Evolutionary conservation across 495 filamentous ascomycete genomes (phyloP).

Genomic region (Chaetomidium leptoderma): DNA sequence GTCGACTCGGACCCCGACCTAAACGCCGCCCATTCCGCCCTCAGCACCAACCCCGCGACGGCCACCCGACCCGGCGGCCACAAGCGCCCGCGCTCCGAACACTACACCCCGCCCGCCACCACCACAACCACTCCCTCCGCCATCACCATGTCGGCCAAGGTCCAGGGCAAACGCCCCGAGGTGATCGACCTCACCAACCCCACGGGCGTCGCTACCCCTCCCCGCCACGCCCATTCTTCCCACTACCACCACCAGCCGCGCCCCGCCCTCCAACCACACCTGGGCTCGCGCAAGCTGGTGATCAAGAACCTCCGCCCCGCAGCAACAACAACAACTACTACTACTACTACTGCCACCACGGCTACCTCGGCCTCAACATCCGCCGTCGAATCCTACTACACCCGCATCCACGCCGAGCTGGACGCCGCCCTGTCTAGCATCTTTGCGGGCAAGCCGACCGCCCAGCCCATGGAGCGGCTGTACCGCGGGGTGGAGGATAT

Average conservation of each 20-base stretch:
- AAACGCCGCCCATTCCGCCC: not conserved
- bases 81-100: constrained; percentile 33
- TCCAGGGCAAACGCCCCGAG: constrained; percentile 40
- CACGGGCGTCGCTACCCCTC: not conserved
- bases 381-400: constrained; percentile 58
- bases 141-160: constrained; percentile 33
- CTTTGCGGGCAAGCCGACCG: constrained; percentile 58
- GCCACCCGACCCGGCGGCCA: constrained; percentile 14
- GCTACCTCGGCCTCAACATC: not conserved
- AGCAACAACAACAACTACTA: not conserved
- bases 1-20: constrained; percentile 15
- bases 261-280: constrained; percentile 49
- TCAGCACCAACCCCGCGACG: not conserved
- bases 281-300: constrained; percentile 72
- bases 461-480: constrained; percentile 73
- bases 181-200: constrained; percentile 36
- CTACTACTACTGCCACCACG: constrained; percentile 41
- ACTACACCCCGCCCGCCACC: constrained; percentile 16
- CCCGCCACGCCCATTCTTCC: not conserved
- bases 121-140: not conserved
- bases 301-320: constrained; percentile 75
- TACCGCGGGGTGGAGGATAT: constrained; percentile 88
- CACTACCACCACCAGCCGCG: constrained; percentile 3
- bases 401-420: constrained; percentile 64
- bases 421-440: constrained; percentile 67